Evolutionary conservation across 176 grass and related monocot species (phyloP), one percentile per base, ranked within the genome.

Genomic region (Eragrostis nindensis): DNA sequence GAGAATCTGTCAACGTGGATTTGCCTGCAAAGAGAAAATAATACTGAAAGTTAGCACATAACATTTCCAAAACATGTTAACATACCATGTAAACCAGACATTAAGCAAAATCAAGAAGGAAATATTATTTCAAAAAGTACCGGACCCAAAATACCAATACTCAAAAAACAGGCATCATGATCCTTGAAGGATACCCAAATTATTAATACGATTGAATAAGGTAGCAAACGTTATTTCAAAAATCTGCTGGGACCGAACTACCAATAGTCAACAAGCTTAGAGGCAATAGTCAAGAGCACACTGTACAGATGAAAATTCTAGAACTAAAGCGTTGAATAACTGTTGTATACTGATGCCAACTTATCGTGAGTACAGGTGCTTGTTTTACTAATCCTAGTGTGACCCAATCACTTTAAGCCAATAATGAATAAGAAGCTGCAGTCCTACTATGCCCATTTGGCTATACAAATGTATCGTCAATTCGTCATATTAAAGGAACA

Each of bases 1-100:
- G 88, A 26, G 94, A 97, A 77, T 97, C 94, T 0, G 90, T 93
- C 44, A 97, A 86, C 9, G 90, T 97, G 63, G 90, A 92, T 62
- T 97, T 97, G 43, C 90, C 94, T 97, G 90, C 47, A n/a, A n/a
- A n/a, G n/a, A n/a, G n/a, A n/a, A n/a, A n/a, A n/a, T n/a, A n/a
- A n/a, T n/a, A n/a, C n/a, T n/a, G n/a, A n/a, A n/a, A n/a, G n/a
- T n/a, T n/a, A n/a, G n/a, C n/a, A n/a, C n/a, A n/a, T n/a, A n/a
- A n/a, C n/a, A n/a, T n/a, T n/a, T n/a, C n/a, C n/a, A n/a, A n/a
- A n/a, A n/a, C n/a, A n/a, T n/a, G n/a, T n/a, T n/a, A n/a, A n/a
- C n/a, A n/a, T n/a, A n/a, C n/a, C n/a, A n/a, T n/a, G n/a, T n/a
- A n/a, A n/a, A n/a, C n/a, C n/a, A n/a, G n/a, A n/a, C n/a, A n/a